Conservation (phyloP, 2,329 filamentous ascomycete genomes). For the Aureobasidium sp. region DNA sequence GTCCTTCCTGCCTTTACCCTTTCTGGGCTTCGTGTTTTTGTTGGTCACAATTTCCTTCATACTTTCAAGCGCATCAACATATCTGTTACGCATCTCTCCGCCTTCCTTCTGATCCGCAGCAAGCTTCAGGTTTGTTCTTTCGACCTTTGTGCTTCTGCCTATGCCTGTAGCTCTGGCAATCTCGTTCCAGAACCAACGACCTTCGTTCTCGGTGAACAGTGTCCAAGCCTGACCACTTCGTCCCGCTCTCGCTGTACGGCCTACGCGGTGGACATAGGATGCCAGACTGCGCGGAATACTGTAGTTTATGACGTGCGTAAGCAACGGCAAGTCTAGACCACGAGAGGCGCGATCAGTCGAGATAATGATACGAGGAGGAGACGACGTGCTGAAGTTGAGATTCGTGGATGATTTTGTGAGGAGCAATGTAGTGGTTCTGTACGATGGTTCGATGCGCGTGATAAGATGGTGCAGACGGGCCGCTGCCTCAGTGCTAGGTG, state of each 20-base stretch:
- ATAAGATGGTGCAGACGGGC: constrained; percentile 80
- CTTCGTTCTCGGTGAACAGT: constrained; percentile 73
- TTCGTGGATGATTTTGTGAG: constrained; percentile 64
- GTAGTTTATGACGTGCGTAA: constrained; percentile 89
- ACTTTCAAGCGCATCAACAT: constrained; percentile 51
- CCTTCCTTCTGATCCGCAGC: constrained; percentile 26
- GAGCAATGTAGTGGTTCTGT: constrained; percentile 23
- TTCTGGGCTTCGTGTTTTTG: constrained; percentile 14
- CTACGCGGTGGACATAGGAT: constrained; percentile 85
- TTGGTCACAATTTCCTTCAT: constrained; percentile 55
- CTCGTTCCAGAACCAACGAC: constrained; percentile 85
- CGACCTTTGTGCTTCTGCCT: constrained; percentile 40
- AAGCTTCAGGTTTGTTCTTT: constrained; percentile 37
- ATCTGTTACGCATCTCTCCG: constrained; percentile 36
- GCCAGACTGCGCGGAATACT: constrained; percentile 76
- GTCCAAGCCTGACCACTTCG: constrained; percentile 76
- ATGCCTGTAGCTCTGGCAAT: constrained; percentile 56
- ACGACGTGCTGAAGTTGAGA: constrained; percentile 48
- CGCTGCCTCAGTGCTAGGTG: constrained; percentile 81
- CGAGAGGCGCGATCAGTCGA: constrained; percentile 91
- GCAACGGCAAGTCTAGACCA: constrained; percentile 66
- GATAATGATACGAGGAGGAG: constrained; percentile 54
- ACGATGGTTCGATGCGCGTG: constrained; percentile 25
- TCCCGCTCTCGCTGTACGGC: constrained; percentile 79
- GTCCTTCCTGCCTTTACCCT: neutral